Evolutionary conservation across 257 asterid species (phyloP), one percentile per base, ranked within the genome.

Genomic region (Cruciata laevipes): DNA sequence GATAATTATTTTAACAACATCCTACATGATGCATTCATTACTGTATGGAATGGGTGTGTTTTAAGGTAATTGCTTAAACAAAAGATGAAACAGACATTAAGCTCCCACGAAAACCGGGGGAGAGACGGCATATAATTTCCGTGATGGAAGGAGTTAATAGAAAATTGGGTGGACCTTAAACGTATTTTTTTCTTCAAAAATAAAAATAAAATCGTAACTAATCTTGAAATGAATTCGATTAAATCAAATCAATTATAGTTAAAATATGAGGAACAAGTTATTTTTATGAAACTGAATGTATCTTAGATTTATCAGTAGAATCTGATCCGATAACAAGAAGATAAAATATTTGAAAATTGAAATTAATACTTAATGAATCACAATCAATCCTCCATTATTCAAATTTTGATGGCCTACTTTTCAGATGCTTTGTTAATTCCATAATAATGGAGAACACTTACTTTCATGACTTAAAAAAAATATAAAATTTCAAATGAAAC

Each of bases 141-240:
- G 75, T 52, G 75, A 63, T 37, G 31, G 53, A 63, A 71, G 75
- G 69, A 70, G 30, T 16, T 61, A 30, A 31, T 49, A 51, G 14
- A 42, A 42, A 42, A 4, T 42, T 42, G 51, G 51, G 51, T 42
- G 14, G 18, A 42, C 17, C 51, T 27, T n/a, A n/a, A n/a, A n/a
- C n/a, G n/a, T n/a, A n/a, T n/a, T n/a, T n/a, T n/a, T n/a, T n/a
- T n/a, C n/a, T n/a, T n/a, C n/a, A n/a, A n/a, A n/a, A n/a, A n/a
- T n/a, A n/a, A n/a, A n/a, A n/a, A n/a, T n/a, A n/a, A n/a, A n/a
- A n/a, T n/a, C n/a, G n/a, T n/a, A n/a, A n/a, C n/a, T n/a, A n/a
- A n/a, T n/a, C n/a, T n/a, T n/a, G n/a, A n/a, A n/a, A n/a, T n/a
- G n/a, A n/a, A n/a, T n/a, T n/a, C n/a, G n/a, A n/a, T n/a, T n/a